phyloP scores from a whole-genome alignment of 805 yeast genomes.

The Lipomyces japonicus region DNA sequence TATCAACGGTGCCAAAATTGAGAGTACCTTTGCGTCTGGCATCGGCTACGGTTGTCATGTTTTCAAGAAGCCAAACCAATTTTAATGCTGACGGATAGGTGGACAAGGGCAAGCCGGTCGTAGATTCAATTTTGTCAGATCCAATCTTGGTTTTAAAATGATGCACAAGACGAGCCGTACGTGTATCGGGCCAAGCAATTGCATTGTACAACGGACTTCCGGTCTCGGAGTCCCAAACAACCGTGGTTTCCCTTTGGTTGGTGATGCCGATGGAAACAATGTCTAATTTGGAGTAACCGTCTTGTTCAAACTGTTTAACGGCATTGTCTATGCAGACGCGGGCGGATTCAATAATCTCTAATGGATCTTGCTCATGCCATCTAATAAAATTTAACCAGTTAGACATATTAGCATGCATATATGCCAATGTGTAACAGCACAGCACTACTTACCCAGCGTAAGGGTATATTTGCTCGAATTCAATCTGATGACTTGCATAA shows the following conservation, averaged over 20 bases:
- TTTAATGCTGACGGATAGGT: conserved; percentile 91
- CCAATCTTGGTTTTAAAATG: conserved; percentile 54
- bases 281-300: conserved; percentile 38
- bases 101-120: conserved; percentile 81
- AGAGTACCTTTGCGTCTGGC: conserved; percentile 73
- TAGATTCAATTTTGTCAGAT: conserved; percentile 55
- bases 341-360: conserved; percentile 73
- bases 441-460: conserved; percentile 35
- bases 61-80: conserved; percentile 82
- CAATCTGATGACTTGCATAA: conserved; percentile 84
- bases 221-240: conserved; percentile 74
- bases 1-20: conserved; percentile 91
- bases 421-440: too few relatives aligned
- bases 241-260: conserved; percentile 93
- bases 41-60: conserved; percentile 60
- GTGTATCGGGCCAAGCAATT: conserved; percentile 93
- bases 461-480: conserved; percentile 54
- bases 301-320: conserved; percentile 33
- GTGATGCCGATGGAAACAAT: conserved; percentile 82
- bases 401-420: too few relatives aligned
- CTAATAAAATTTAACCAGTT: conserved; percentile 33
- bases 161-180: conserved; percentile 70
- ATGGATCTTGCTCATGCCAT: conserved; percentile 93
- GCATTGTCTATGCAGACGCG: conserved; percentile 60
- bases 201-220: conserved; percentile 83